Evolutionary conservation across 2,329 filamentous ascomycete genomes (phyloP), one percentile per base, ranked within the genome.

Genomic region (Cadophora malorum): DNA sequence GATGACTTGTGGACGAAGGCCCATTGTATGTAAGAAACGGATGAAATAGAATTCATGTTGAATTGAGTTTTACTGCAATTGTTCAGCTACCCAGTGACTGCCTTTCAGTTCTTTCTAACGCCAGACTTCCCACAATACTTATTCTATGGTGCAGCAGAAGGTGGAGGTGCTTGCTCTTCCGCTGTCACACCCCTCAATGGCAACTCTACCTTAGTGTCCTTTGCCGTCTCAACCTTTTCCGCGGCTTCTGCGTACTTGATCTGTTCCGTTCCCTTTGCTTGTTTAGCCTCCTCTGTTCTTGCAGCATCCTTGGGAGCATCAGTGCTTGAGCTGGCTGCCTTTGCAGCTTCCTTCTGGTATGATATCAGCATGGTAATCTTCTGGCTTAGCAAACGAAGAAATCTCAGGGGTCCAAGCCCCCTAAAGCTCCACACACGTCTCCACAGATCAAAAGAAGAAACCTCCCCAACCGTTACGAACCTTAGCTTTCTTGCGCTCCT

Each of bases 401-500:
- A 21, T 33, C 16, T 28, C 28, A 5, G 45, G 21, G 23, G 38
- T 7, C 33, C 1, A 28, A 31, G 52, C 33, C 63, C 25, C 35
- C 23, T 35, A 21, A 31, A 45, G 23, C 12, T 35, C 23, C 38
- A 47, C 47, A 56, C 33, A 55, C 19, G 5, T 25, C 63, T 49
- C 25, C n/a, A 53, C 6, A 38, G 6, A 12, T 35, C 25, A 21
- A 53, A 53, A 63, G 23, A 63, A 35, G 31, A 63, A 31, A 47
- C 58, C 19, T 28, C 41, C 12, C 21, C n/a, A 25, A 41, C 3
- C 31, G 45, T 50, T 33, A 60, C 64, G 77, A 70, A 81, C 81
- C 74, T 79, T 81, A 19, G 80, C 79, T 73, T 82, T 79, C 72
- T 81, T 82, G 63, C 83, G 79, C 73, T 82, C 81, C 75, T 81